Percentiles rank a stretch among this genome's conserved stretches.
phyloP scores from a whole-genome alignment of 2,329 filamentous ascomycete genomes.

The Penicillium nordicum region DNA sequence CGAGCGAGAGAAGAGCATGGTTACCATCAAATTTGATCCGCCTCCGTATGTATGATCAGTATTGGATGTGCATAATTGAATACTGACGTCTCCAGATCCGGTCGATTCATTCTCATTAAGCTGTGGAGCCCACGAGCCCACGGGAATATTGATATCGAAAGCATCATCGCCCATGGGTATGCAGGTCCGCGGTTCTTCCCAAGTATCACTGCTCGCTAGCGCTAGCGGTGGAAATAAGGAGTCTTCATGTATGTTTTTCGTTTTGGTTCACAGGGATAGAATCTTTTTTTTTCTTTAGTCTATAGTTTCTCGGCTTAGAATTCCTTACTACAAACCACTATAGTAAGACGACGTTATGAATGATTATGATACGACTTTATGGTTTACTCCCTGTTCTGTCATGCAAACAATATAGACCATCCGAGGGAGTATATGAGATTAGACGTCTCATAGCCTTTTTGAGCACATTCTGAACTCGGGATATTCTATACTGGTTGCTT shows the following conservation, averaged over 20 bases:
- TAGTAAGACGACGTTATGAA: constrained; percentile 2
- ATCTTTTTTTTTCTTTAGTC: neutral
- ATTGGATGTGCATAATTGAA: neutral
- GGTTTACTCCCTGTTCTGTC: neutral
- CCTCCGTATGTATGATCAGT: constrained; percentile 35
- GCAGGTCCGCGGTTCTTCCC: constrained; percentile 84
- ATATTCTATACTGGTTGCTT: neutral
- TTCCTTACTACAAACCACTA: neutral
- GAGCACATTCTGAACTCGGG: neutral
- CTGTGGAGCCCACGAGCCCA: constrained; percentile 77
- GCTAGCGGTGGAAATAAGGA: neutral
- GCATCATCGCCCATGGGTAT: constrained; percentile 76
- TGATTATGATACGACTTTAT: neutral
- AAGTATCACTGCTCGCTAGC: constrained; percentile 33
- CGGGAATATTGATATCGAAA: constrained; percentile 85
- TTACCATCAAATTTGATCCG: constrained; percentile 71
- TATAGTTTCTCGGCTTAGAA: neutral
- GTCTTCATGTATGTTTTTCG: neutral
- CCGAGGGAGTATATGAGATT: too few relatives aligned
- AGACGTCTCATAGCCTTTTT: too few relatives aligned
- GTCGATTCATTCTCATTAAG: constrained; percentile 81
- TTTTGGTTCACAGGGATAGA: neutral
- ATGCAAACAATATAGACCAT: neutral
- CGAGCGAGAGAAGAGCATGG: constrained; percentile 74
- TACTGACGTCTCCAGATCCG: constrained; percentile 51